Evolutionary conservation across 495 filamentous ascomycete genomes (phyloP).

Genomic region (Chaetomium fimeti): DNA sequence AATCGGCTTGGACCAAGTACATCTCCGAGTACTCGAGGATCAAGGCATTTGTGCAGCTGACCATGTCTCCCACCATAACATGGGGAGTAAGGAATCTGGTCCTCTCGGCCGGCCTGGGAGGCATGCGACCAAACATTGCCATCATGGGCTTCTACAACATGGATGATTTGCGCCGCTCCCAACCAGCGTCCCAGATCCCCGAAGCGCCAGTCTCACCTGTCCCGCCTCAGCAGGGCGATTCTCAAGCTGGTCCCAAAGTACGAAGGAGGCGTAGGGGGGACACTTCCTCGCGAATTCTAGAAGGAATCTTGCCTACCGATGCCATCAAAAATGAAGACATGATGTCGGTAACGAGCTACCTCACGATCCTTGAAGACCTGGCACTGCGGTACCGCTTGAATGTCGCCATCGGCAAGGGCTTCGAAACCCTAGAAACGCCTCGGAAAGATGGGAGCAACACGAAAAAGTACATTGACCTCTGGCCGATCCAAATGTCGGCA

Average conservation of each 20-base stretch:
- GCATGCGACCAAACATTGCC: conserved; percentile 87
- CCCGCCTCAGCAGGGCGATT: conserved; percentile 23
- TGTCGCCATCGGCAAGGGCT: conserved; percentile 82
- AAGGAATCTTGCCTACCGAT: conserved; percentile 59
- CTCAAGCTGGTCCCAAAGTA: conserved; percentile 25
- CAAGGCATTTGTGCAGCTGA: conserved; percentile 85
- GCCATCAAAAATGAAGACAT: conserved; percentile 58
- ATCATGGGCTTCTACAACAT: conserved; percentile 73
- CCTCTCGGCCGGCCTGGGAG: conserved; percentile 77
- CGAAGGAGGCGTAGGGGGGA: conserved; percentile 42
- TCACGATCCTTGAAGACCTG: conserved; percentile 82
- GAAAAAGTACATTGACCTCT: conserved; percentile 84
- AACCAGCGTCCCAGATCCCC: conserved; percentile 38
- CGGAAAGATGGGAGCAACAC: conserved; percentile 51
- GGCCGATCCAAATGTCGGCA: conserved; percentile 83
- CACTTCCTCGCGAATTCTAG: conserved; percentile 46
- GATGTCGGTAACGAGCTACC: conserved; percentile 66
- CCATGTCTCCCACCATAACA: conserved; percentile 75
- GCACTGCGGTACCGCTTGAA: conserved; percentile 77
- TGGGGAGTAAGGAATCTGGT: conserved; percentile 85
- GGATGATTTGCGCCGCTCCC: conserved; percentile 61
- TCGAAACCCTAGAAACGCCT: conserved; percentile 72
- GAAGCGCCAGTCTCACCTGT: conserved; percentile 33
- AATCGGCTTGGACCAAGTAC: conserved; percentile 78
- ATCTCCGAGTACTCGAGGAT: conserved; percentile 79